Evolutionary conservation across 495 filamentous ascomycete species (phyloP).

Genomic region (Aspergillus panamensis): DNA sequence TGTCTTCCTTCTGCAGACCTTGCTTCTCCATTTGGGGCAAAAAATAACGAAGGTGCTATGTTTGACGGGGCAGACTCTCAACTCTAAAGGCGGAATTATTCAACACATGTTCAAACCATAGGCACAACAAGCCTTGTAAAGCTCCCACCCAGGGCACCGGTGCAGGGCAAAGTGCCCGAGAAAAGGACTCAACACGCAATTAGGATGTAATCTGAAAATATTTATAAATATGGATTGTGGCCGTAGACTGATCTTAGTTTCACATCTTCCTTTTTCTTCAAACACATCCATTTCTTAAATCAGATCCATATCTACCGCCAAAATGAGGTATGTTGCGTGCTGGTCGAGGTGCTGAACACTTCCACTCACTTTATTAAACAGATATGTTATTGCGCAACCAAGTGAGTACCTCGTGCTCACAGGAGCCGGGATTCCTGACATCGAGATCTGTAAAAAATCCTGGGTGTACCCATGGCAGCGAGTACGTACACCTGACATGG

Average conservation of each 20-base stretch:
- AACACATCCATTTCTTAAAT: neutral
- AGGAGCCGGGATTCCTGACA: conserved; percentile 64
- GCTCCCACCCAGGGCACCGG: neutral
- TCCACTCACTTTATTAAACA: neutral
- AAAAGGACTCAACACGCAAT: neutral
- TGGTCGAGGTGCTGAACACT: neutral
- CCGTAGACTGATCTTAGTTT: neutral
- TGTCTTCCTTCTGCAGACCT: too few relatives aligned
- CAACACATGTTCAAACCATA: neutral
- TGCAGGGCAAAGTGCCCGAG: neutral
- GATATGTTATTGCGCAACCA: conserved; percentile 36
- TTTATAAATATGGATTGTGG: neutral
- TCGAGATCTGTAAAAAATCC: conserved; percentile 70
- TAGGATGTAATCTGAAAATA: neutral
- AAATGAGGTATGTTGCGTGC: conserved; percentile 11
- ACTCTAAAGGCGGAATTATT: neutral
- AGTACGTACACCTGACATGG: conserved; percentile 33
- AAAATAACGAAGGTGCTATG: neutral
- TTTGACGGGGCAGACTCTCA: neutral
- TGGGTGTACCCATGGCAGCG: conserved; percentile 64
- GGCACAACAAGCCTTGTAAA: neutral
- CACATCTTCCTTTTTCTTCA: neutral
- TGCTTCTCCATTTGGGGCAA: neutral
- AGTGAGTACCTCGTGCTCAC: conserved; percentile 76
- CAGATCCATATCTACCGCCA: neutral